Evolutionary conservation across 306 rosid genomes (phyloP), one percentile per base, ranked within the genome.

Genomic region (Cicer judaicum): DNA sequence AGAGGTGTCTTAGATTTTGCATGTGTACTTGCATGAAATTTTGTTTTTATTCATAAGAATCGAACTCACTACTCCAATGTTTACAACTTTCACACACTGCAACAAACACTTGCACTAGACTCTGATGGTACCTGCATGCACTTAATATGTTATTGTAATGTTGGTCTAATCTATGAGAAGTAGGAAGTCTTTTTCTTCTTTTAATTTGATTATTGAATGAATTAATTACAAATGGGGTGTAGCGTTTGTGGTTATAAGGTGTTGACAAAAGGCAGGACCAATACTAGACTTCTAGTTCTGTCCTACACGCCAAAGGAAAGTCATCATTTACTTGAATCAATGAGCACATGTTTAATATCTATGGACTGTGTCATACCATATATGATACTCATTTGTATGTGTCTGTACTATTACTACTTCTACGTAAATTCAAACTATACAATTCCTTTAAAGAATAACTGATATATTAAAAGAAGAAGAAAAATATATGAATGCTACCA

Each of bases 91-190:
- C 5, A 29, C 36, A 29, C 36, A 29, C 36, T 29, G 36, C 36
- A 29, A 29, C 36, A 29, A 29, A 29, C 36, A 29, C 36, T 29
- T 29, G 34, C 34, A 29, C 34, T 29, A 29, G 4, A 24, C 34
- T 2, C 4, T 24, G 34, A 24, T 24, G 34, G 34, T 2, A 47
- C 52, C 6, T 11, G 70, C 53, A 18, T 64, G 70, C 38, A 64
- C 70, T 64, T 10, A 29, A 29, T 64, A 64, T 16, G 10, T 18
- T 6, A 7, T 44, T 42, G 12, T 63, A 10, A 66, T 10, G 7
- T 66, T 66, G 55, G 71, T 66, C 71, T 66, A 66, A 60, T 60
- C 44, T 60, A 60, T 60, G n/a, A 11, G 36, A 18, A 64, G 10
- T 41, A 41, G 5, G 0, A 60, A 24, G 41, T 57, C 40, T 24